A percentile compares a stretch with the other conserved stretches of the same genome.
These are phyloP conservation scores for Salix suchowensis DNA, from an alignment of 345 rosid genomes.

Conservation along the genomic window DNA sequence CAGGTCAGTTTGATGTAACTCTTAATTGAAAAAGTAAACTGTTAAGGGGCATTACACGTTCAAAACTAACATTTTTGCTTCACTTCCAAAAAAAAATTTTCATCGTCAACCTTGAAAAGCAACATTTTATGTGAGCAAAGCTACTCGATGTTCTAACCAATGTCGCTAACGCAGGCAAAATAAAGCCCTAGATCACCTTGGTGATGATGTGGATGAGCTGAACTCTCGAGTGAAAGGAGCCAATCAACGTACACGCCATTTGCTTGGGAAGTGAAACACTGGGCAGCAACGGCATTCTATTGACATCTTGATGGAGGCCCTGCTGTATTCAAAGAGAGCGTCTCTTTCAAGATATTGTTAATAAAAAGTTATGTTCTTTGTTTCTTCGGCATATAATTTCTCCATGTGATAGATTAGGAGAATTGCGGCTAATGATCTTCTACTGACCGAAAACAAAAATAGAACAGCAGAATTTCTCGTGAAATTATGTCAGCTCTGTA, in stretches of 20 bases:
- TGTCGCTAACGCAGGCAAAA: constrained; percentile 22
- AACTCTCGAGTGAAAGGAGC: constrained; percentile 34
- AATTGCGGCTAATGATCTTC: neutral
- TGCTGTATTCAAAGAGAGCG: neutral
- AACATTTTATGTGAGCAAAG: neutral
- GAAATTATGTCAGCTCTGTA: neutral
- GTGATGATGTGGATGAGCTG: constrained; percentile 28
- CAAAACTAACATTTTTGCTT: neutral
- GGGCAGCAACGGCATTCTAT: neutral
- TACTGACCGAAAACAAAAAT: neutral
- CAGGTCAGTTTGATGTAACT: constrained; percentile 13
- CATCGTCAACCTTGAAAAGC: neutral
- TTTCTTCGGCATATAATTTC: neutral
- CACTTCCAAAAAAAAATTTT: neutral
- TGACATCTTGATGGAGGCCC: neutral
- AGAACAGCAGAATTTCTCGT: neutral
- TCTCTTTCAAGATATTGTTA: neutral
- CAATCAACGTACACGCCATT: constrained; percentile 28
- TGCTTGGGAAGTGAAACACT: constrained; percentile 15
- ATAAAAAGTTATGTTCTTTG: neutral
- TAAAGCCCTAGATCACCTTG: constrained; percentile 28
- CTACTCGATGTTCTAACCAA: neutral
- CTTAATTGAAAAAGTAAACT: neutral
- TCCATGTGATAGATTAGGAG: neutral
- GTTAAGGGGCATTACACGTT: neutral